Base-by-base conservation (phyloP, 2,329 filamentous ascomycete species). In the Huntiella abstrusa region DNA sequence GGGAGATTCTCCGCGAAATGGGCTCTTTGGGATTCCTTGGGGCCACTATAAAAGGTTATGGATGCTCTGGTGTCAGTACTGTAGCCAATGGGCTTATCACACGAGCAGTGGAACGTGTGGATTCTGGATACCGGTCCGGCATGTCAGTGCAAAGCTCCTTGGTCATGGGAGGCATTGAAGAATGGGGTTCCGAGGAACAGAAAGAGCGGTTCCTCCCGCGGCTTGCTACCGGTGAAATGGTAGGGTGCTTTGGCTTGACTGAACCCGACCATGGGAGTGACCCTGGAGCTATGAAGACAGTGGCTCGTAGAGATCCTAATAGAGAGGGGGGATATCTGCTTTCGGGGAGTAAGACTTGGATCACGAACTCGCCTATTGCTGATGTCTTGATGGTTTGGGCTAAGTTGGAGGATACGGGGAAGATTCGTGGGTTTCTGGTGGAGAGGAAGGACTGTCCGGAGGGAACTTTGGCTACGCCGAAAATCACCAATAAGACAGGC, bases 191-290 rank as follows among this genome's bases (percentile, higher is more conserved):
- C n/a, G 64, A 79, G 56, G 86, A 94, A 63, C 79, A 85, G 57
- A 94, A 93, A 64, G 79, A 94, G 52, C 81, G 73, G 53, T 86
- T 83, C 54, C 65, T 94, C 11, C 84, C 85, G 0, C 66, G 70
- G 12, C 77, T 94, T 71, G 86, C 85, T 17, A 82, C 83, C 60
- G 86, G 86, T 5, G 81, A 84, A 58, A 61, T 88, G 4, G 62
- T 93, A 2, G 86, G 86, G 38, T 86, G 83, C 53, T 94, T 94
- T 62, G 86, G 87, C 16, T 63, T 94, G 55, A 94, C 87, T 1
- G 86, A 94, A 62, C 86, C 87, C 46, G 92, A 94, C 60, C 86
- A 94, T 60, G 86, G 86, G 50, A 91, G 83, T 48, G 87, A 94
- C 58, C 86, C 86, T 4, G 86, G 85, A 11, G 83, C 80, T 33